Percentiles rank a stretch among this genome's conserved stretches.
phyloP scores from a whole-genome alignment of 75 land plant species.

The Pseudotsuga menziesii region DNA sequence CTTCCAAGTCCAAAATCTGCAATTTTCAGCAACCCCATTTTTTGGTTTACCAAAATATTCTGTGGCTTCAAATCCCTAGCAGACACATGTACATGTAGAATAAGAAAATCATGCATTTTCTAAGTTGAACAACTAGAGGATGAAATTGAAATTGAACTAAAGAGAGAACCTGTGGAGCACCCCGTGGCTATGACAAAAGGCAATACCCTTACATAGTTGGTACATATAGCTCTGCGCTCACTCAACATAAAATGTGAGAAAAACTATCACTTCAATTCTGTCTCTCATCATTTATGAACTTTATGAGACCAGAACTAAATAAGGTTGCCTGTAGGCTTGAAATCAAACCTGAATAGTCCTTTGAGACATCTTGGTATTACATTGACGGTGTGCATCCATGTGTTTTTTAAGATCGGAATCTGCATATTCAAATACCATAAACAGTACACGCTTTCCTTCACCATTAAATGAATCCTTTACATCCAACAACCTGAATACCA shows the following conservation, averaged over 20 bases:
- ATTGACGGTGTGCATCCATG: constrained; percentile 24
- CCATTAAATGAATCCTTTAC: background rate
- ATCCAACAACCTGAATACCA: constrained; percentile 6
- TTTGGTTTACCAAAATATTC: constrained; percentile 37
- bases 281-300: background rate
- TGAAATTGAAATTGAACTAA: background rate
- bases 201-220: constrained; percentile 43
- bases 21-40: constrained; percentile 33
- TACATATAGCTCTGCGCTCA: constrained; percentile 37
- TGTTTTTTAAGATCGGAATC: constrained; percentile 39
- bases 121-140: constrained; percentile 1
- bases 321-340: background rate
- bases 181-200: constrained; percentile 42
- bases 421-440: constrained; percentile 35
- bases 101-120: background rate
- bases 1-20: constrained; percentile 48
- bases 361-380: background rate
- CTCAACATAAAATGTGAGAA: background rate
- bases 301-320: background rate
- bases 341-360: constrained; percentile 6
- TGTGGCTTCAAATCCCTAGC: constrained; percentile 45
- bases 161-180: constrained; percentile 37
- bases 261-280: no score
- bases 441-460: constrained; percentile 21
- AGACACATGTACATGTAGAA: background rate